phyloP scores from a whole-genome alignment of 2,329 filamentous ascomycete genomes.

The Colletotrichum sp. region DNA sequence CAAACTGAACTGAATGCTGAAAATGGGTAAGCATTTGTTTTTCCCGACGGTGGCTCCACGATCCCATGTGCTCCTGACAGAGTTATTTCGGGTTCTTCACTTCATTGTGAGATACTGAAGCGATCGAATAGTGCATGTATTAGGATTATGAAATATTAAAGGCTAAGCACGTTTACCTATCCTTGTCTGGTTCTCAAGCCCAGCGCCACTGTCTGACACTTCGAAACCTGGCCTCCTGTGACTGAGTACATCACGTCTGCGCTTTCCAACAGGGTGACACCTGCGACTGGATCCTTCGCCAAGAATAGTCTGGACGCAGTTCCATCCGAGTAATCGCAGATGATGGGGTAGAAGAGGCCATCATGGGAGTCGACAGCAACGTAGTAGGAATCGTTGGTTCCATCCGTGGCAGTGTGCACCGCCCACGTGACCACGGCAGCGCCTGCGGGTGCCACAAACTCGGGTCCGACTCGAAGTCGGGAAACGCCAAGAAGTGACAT shows the following conservation, averaged over 20 bases:
- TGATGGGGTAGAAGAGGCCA: slow-evolving; percentile 29
- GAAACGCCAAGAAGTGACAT: slow-evolving; percentile 34
- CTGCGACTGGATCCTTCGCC: slow-evolving; percentile 25
- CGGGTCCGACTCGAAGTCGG: slow-evolving; percentile 28
- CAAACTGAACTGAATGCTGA: neutral
- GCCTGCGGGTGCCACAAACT: slow-evolving; percentile 16
- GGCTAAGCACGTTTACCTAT: neutral
- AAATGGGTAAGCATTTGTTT: neutral
- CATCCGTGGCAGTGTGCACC: neutral
- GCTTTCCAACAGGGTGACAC: slow-evolving; percentile 25
- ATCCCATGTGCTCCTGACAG: neutral
- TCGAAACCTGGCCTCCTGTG: slow-evolving; percentile 28
- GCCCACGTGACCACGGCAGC: slow-evolving; percentile 23
- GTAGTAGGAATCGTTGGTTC: slow-evolving; percentile 20
- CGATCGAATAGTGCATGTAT: neutral
- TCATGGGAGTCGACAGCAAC: slow-evolving; percentile 23
- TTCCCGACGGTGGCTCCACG: neutral
- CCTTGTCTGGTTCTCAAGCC: neutral
- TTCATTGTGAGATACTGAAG: neutral
- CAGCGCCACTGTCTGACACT: neutral
- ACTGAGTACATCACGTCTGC: slow-evolving; percentile 26
- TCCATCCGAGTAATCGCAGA: slow-evolving; percentile 29
- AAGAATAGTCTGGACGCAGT: slow-evolving; percentile 30
- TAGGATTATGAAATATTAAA: neutral
- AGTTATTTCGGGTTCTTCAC: neutral